Evolutionary conservation across 1,284 basidiomycete genomes (phyloP).

Genomic region (Athelia sp.): DNA sequence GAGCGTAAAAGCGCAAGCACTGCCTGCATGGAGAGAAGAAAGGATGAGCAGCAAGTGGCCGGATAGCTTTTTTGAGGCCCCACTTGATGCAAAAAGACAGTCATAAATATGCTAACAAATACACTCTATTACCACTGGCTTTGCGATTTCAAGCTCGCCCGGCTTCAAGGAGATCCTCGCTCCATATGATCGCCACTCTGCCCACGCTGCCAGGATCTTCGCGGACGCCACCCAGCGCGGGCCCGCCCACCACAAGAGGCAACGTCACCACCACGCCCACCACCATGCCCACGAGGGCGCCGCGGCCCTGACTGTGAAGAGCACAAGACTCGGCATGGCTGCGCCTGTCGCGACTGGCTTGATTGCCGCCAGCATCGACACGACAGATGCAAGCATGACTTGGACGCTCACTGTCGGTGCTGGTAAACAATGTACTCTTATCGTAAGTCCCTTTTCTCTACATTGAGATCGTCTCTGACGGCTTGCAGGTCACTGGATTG

Average conservation of each 20-base stretch:
- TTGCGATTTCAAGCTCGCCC: too few relatives aligned
- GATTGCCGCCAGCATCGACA: slow-evolving; percentile 4
- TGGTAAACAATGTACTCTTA: slow-evolving; percentile 38
- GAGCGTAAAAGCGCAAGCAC: too few relatives aligned
- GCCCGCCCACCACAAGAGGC: slow-evolving; percentile 25
- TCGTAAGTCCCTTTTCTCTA: too few relatives aligned
- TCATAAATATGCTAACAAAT: too few relatives aligned
- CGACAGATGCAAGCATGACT: slow-evolving; percentile 28
- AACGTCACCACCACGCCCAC: slow-evolving; percentile 20
- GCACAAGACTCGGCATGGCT: slow-evolving; percentile 39
- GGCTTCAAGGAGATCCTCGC: slow-evolving; percentile 43
- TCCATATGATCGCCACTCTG: slow-evolving; percentile 46
- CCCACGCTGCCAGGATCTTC: slow-evolving; percentile 49
- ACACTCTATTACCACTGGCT: too few relatives aligned
- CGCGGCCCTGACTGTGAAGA: slow-evolving; percentile 4
- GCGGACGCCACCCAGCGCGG: slow-evolving; percentile 47
- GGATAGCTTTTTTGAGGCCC: too few relatives aligned
- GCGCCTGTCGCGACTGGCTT: slow-evolving; percentile 17
- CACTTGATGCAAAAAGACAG: too few relatives aligned
- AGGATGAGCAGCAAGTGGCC: too few relatives aligned
- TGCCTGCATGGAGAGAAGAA: too few relatives aligned
- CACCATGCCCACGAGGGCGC: slow-evolving; percentile 14
- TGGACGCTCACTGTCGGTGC: slow-evolving; percentile 43
- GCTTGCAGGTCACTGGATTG: slow-evolving; percentile 17
- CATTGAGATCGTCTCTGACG: too few relatives aligned